Base-by-base conservation (phyloP, 2,329 filamentous ascomycete genomes). In the Sphaerulina vaccinii region DNA sequence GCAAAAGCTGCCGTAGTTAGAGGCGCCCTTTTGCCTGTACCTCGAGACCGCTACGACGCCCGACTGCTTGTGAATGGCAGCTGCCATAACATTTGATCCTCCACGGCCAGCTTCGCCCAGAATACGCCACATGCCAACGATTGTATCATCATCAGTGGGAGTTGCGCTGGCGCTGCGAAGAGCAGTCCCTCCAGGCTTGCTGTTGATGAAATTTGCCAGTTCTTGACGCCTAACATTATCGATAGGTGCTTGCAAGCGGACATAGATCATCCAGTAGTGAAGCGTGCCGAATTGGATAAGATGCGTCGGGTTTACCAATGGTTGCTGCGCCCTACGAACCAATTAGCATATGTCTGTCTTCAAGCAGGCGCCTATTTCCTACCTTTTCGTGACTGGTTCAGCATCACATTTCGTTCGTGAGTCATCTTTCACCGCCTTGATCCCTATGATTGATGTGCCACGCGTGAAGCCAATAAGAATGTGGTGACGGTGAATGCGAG, bases 211-310 rank as follows among this genome's bases (percentile, higher is more conserved):
- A 11, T 16, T 35, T 19, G 15, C 42, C 13, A 10, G n/a, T 35
- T 13, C 42, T 35, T 18, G 42, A 13, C 15, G 35, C 47, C 23
- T 50, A 8, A 7, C 27, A 24, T 23, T 15, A 5, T 35, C 9
- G 4, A 46, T 27, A 11, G 33, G 16, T 16, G 33, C 35, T 37
- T 13, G 23, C 27, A 37, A 37, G 43, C 29, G n/a, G n/a, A 47
- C 32, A 37, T 47, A 37, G 5, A 47, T 22, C 43, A 47, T 36
- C 43, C 19, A 47, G 43, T 47, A 47, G n/a, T 47, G 43, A 5
- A 36, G 43, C 22, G 2, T 37, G 7, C 43, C 43, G 9, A 47
- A 37, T 8, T 47, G 29, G 5, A 47, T 4, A n/a, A 47, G 22
- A 37, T 47, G 29, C 19, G n/a, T 47, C 43, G 5, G 22, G 43